Base-by-base conservation (phyloP, 352 stramenopile species). In the Globisporangium cystogenes region DNA sequence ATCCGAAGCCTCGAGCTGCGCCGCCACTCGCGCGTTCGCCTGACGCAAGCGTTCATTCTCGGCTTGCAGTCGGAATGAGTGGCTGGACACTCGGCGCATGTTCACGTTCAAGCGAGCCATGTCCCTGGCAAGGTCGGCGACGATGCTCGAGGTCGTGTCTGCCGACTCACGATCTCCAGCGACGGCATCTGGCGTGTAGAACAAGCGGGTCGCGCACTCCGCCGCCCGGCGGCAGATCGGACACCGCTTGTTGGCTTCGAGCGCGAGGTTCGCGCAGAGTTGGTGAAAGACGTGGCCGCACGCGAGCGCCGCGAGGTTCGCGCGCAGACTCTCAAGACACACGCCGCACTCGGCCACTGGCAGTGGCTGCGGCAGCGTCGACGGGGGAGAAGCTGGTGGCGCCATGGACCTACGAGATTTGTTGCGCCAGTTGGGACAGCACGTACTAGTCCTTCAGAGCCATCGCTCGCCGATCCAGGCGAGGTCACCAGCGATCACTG, bases 281-380 rank as follows among this genome's bases (percentile, higher is more conserved):
- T 64, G 27, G 37, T 83, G 70, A 23, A 82, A 79, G 16, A 82
- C 68, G 44, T 82, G 73, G 8, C 70, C 70, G 18, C 68, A 77
- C 24, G 27, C 35, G 24, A 83, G 39, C 15, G 70, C 46, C 36
- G 66, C 55, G 40, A 80, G 48, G 27, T 64, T 49, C 23, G 43
- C 55, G 46, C 57, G 36, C 53, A 83, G 60, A 18, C 37, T 53
- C 42, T 79, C 70, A 18, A 81, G 64, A 24, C 73, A 83, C 43
- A 83, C 65, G 1, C 39, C 66, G 43, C 70, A 83, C n/a, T 26
- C 37, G 15, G 35, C n/a, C n/a, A n/a, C n/a, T n/a, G n/a, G n/a
- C n/a, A n/a, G n/a, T n/a, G n/a, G n/a, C n/a, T n/a, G n/a, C n/a
- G n/a, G n/a, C n/a, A n/a, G n/a, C n/a, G n/a, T n/a, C n/a, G n/a